A percentile compares a stretch with the other conserved stretches of the same genome.
These are phyloP conservation scores for Hippophae gyantsensis DNA, from an alignment of 306 rosid species.

Conservation along the genomic window DNA sequence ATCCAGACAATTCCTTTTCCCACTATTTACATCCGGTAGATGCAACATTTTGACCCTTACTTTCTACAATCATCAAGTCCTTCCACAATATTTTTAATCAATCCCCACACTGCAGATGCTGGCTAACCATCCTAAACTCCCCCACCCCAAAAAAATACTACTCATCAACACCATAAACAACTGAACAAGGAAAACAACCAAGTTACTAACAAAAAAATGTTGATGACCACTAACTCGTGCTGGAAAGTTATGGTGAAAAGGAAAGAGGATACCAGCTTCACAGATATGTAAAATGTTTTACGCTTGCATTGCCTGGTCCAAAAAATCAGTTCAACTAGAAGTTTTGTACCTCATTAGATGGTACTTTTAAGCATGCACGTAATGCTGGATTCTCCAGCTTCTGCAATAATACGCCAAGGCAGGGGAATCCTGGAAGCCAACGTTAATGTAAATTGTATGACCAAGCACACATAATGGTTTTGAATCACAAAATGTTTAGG, in stretches of 20 bases:
- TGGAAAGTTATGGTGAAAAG: no score
- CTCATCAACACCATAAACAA: no score
- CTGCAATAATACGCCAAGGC: constrained; percentile 88
- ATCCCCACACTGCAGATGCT: no score
- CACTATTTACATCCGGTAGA: no score
- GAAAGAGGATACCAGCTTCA: background rate
- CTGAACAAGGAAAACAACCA: background rate
- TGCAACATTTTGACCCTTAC: no score
- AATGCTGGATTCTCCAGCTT: constrained; percentile 94
- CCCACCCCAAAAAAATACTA: no score
- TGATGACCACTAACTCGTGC: background rate
- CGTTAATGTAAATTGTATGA: constrained; percentile 5
- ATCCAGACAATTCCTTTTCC: no score
- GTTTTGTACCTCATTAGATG: constrained; percentile 68
- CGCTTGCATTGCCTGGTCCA: background rate
- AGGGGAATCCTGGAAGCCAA: constrained; percentile 69
- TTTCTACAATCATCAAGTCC: no score
- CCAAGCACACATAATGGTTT: constrained; percentile 1
- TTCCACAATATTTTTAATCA: no score
- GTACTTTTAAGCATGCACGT: constrained; percentile 70
- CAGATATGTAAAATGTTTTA: background rate
- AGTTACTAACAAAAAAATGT: background rate
- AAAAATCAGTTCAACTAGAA: constrained; percentile 11
- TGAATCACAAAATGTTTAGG: background rate
- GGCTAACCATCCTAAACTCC: no score